Percentiles rank a stretch among this genome's conserved stretches.
Conservation (phyloP, 2,329 filamentous ascomycete genomes). For the Pestalotiopsis sp. region DNA sequence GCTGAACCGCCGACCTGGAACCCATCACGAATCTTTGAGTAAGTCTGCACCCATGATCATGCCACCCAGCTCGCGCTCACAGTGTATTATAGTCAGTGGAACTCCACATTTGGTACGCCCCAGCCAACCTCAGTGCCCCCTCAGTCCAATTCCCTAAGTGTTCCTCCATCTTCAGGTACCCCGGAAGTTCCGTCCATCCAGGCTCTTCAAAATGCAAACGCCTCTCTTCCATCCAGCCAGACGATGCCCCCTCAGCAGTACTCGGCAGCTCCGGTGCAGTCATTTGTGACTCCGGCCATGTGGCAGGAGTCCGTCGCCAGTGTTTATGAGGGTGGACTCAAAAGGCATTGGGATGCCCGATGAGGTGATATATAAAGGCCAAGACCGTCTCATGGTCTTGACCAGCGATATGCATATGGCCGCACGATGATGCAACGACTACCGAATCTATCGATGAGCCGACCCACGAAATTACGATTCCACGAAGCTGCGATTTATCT, state of each 20-base stretch:
- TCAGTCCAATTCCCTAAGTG: constrained; percentile 54
- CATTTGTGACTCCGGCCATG: constrained; percentile 71
- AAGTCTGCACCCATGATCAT: constrained; percentile 41
- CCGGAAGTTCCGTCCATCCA: constrained; percentile 56
- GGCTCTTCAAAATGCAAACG: constrained; percentile 51
- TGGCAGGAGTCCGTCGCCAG: constrained; percentile 73
- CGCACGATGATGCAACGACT: neutral
- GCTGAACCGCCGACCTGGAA: constrained; percentile 76
- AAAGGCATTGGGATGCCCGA: constrained; percentile 58
- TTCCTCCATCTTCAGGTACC: constrained; percentile 53
- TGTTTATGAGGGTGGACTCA: constrained; percentile 67
- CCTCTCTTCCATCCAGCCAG: constrained; percentile 46
- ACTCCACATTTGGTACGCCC: constrained; percentile 82
- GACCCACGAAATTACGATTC: constrained; percentile 3
- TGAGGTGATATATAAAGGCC: neutral
- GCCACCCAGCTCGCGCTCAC: neutral
- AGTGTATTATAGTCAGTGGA: constrained; percentile 75
- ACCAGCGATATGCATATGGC: neutral
- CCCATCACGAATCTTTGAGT: constrained; percentile 88
- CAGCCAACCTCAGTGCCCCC: constrained; percentile 42
- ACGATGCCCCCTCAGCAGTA: constrained; percentile 53
- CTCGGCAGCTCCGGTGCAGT: constrained; percentile 52
- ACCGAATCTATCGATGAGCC: neutral
- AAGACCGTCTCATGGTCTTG: neutral
- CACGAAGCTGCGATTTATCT: neutral